phyloP scores from a whole-genome alignment of 2,329 filamentous ascomycete genomes.

The Biscogniauxia mediterranea region DNA sequence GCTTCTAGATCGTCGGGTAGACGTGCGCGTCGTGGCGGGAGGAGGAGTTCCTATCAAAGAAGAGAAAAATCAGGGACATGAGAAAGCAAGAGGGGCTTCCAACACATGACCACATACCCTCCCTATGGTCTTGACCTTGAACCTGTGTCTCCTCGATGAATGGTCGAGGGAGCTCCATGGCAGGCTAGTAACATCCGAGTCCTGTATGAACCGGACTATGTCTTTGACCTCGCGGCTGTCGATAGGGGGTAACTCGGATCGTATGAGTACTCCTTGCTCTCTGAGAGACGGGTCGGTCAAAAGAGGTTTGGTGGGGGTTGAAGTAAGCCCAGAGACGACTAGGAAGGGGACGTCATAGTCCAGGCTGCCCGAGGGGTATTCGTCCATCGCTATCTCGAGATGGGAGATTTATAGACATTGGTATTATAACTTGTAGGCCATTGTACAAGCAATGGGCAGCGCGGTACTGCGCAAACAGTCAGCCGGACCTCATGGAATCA shows the following conservation, averaged over 20 bases:
- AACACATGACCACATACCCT: slow-evolving; percentile 63
- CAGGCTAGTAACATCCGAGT: slow-evolving; percentile 60
- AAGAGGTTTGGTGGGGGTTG: slow-evolving; percentile 39
- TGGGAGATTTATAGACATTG: slow-evolving; percentile 20
- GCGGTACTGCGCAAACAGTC: not conserved
- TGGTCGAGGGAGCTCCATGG: slow-evolving; percentile 65
- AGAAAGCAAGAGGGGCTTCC: slow-evolving; percentile 1
- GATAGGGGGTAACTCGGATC: slow-evolving; percentile 68
- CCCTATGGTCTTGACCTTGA: slow-evolving; percentile 71
- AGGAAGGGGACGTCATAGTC: slow-evolving; percentile 85
- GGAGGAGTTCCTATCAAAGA: slow-evolving; percentile 47
- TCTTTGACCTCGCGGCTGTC: slow-evolving; percentile 62
- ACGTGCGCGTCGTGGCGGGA: slow-evolving; percentile 56
- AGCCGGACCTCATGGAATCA: not conserved
- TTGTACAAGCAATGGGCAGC: slow-evolving; percentile 6
- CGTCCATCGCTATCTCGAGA: slow-evolving; percentile 60
- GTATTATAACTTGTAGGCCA: slow-evolving; percentile 11
- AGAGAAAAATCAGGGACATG: slow-evolving; percentile 14
- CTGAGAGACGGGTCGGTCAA: slow-evolving; percentile 50
- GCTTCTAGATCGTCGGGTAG: slow-evolving; percentile 51
- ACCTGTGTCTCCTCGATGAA: slow-evolving; percentile 50
- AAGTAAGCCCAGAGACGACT: slow-evolving; percentile 72
- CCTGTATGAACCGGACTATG: slow-evolving; percentile 64
- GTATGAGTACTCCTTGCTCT: slow-evolving; percentile 59
- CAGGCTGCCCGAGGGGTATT: slow-evolving; percentile 75